Percentiles rank a stretch among this genome's conserved stretches.
Conservation (phyloP, 2,329 filamentous ascomycete species). For the Colletotrichum eremochloae region DNA sequence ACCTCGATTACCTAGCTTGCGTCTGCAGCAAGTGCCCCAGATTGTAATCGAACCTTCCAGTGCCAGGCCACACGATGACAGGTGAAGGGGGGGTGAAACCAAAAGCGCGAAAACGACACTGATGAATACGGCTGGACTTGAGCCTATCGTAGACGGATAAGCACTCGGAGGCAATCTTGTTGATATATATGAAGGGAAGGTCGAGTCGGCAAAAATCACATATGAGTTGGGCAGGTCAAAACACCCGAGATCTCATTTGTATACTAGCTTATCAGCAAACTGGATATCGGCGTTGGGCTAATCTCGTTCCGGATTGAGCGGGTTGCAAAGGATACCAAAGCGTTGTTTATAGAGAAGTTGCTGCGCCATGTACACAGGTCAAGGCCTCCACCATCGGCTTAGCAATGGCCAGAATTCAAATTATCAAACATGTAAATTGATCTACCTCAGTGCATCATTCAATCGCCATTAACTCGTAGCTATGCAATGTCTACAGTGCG, state of each 20-base stretch:
- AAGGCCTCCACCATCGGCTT: not conserved
- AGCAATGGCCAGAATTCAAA: not conserved
- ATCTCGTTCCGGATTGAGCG: constrained; percentile 23
- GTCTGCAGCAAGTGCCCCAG: constrained; percentile 63
- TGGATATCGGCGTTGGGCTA: constrained; percentile 37
- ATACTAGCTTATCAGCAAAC: constrained; percentile 33
- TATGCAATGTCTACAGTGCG: not conserved
- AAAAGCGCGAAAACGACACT: not conserved
- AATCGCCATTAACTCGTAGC: not conserved
- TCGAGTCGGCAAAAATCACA: constrained; percentile 20
- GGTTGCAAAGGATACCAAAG: constrained; percentile 41
- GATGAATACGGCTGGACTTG: constrained; percentile 32
- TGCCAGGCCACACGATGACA: constrained; percentile 40
- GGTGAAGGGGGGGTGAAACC: constrained; percentile 17
- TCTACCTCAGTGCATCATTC: not conserved
- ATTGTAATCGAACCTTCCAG: constrained; percentile 71
- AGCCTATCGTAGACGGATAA: constrained; percentile 18
- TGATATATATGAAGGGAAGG: constrained; percentile 20
- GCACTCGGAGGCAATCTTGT: constrained; percentile 21
- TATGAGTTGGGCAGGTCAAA: constrained; percentile 17
- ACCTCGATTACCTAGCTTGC: constrained; percentile 67
- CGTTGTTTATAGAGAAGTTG: constrained; percentile 29
- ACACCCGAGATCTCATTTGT: constrained; percentile 23
- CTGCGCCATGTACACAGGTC: not conserved
- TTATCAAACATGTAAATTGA: not conserved